These are phyloP conservation scores for Nakazawaea pomicola DNA, from an alignment of 805 yeast genomes.

Conservation along the genomic window DNA sequence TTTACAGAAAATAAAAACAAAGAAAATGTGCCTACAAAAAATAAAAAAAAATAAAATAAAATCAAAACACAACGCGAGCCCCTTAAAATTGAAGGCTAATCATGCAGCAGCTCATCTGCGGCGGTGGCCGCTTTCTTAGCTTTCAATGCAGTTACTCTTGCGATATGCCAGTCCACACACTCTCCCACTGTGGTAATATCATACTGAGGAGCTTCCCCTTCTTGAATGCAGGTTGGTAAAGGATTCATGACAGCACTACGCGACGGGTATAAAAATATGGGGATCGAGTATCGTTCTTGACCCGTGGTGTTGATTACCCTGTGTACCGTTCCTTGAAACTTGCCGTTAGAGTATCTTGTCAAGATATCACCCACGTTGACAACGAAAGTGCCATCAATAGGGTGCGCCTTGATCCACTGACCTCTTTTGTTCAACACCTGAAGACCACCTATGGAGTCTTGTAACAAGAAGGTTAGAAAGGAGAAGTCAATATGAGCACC, in stretches of 20 bases:
- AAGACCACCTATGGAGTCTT: constrained; percentile 32
- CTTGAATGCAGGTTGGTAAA: constrained; percentile 17
- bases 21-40: not conserved
- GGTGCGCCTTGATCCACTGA: constrained; percentile 29
- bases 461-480: constrained; percentile 29
- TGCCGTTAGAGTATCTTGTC: constrained; percentile 33
- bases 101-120: not conserved
- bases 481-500: constrained; percentile 37
- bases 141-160: constrained; percentile 10
- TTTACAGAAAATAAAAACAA: not conserved
- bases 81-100: no score
- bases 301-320: constrained; percentile 29
- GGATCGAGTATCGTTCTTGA: constrained; percentile 23
- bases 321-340: constrained; percentile 33
- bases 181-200: constrained; percentile 10
- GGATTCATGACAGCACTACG: constrained; percentile 18
- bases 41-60: no score
- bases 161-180: constrained; percentile 11
- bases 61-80: not conserved
- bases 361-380: constrained; percentile 36
- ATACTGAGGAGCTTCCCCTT: constrained; percentile 11
- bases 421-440: constrained; percentile 30
- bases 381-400: constrained; percentile 28
- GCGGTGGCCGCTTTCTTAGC: constrained; percentile 3
- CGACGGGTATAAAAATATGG: constrained; percentile 23